A percentile compares a stretch with the other conserved stretches of the same genome.
Evolutionary conservation across 2,329 filamentous ascomycete genomes (phyloP).

Genomic region (Trichoderma atroviride): DNA sequence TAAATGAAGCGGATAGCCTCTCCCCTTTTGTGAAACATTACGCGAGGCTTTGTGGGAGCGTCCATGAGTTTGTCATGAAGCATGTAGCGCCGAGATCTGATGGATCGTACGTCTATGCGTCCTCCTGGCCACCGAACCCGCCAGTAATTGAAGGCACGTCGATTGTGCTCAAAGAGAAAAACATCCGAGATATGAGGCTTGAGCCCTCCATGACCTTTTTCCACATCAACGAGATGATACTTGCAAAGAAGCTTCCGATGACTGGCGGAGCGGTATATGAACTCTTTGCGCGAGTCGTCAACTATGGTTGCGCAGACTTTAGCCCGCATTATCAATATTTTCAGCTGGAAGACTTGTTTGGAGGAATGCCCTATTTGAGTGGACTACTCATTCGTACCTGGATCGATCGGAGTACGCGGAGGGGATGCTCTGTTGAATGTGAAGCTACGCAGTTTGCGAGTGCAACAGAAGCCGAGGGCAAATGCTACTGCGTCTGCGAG

Average conservation of each 20-base stretch:
- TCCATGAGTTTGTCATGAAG: background rate
- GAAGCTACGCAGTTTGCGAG: constrained; percentile 32
- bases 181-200: background rate
- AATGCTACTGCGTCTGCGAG: constrained; percentile 41
- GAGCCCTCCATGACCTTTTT: constrained; percentile 57
- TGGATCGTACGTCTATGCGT: background rate
- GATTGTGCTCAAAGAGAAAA: too few relatives aligned
- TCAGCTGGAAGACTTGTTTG: constrained; percentile 64
- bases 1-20: background rate
- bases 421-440: constrained; percentile 34
- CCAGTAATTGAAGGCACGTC: background rate
- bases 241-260: constrained; percentile 44
- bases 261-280: constrained; percentile 56
- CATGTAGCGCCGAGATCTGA: background rate
- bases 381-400: constrained; percentile 33
- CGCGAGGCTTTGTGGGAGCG: background rate
- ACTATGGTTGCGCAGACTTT: constrained; percentile 55
- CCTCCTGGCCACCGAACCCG: background rate
- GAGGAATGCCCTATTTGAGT: constrained; percentile 55
- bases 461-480: constrained; percentile 25
- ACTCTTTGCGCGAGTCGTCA: constrained; percentile 63
- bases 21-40: background rate
- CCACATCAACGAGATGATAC: constrained; percentile 62
- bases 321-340: constrained; percentile 58
- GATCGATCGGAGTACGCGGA: constrained; percentile 32